Conservation (phyloP, 73 alveolate species). For the Uronychia setigera region DNA sequence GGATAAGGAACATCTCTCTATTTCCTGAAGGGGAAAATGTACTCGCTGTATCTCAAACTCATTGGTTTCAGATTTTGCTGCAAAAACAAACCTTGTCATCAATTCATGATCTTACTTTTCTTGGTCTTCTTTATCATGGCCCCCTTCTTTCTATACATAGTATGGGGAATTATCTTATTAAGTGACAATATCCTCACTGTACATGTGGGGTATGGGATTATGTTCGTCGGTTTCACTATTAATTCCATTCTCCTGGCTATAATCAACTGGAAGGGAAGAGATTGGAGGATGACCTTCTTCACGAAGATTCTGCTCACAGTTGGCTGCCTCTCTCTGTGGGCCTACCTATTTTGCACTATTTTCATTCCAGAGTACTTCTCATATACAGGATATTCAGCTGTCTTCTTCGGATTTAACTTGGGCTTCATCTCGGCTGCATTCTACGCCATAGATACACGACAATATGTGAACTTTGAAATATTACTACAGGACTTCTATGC, state of each 20-base stretch:
- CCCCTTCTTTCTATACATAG: not conserved
- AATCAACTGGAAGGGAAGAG: constrained; percentile 43
- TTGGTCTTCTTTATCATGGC: not conserved
- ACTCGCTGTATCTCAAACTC: too few relatives aligned
- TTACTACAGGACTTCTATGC: not conserved
- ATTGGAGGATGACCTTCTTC: constrained; percentile 42
- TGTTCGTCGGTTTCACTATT: constrained; percentile 21
- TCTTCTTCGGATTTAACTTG: constrained; percentile 26
- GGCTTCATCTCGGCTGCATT: not conserved
- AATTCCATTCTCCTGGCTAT: constrained; percentile 4
- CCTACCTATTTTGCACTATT: constrained; percentile 27
- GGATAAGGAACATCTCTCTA: too few relatives aligned
- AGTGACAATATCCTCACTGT: constrained; percentile 9
- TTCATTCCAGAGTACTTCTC: constrained; percentile 55
- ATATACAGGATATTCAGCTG: constrained; percentile 52
- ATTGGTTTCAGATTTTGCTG: too few relatives aligned
- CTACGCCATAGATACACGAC: not conserved
- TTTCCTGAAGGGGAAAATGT: too few relatives aligned
- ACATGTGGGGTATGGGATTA: constrained; percentile 50
- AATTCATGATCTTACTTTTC: too few relatives aligned
- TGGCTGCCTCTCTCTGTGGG: not conserved
- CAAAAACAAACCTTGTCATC: too few relatives aligned
- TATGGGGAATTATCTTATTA: constrained; percentile 45
- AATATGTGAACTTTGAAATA: not conserved
- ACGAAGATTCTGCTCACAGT: constrained; percentile 3